Evolutionary conservation across 768 basidiomycete genomes (phyloP).

Genomic region (Daedaleopsis sinensis): DNA sequence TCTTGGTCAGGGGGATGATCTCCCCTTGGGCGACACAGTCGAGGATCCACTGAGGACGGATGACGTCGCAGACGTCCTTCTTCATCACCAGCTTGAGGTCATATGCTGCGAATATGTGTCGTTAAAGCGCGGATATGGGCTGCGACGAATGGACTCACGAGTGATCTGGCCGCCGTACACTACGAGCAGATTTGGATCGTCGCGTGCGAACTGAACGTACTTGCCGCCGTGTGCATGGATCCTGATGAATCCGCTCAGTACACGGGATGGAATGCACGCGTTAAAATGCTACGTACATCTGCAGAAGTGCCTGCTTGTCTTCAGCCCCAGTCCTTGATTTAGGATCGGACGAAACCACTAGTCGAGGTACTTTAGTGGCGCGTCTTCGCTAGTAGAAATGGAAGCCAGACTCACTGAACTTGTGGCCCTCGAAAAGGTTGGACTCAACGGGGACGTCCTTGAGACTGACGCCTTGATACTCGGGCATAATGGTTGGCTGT

Average conservation of each 20-base stretch:
- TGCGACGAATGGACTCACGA: conserved; percentile 48
- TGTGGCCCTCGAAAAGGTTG: conserved; percentile 71
- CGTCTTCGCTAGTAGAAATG: not conserved
- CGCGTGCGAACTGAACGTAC: conserved; percentile 61
- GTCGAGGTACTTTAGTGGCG: not conserved
- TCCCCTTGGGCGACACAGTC: conserved; percentile 70
- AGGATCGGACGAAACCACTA: conserved; percentile 78
- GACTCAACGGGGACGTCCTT: conserved; percentile 62
- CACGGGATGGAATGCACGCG: not conserved
- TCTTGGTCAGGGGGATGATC: conserved; percentile 64
- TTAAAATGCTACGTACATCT: conserved; percentile 48
- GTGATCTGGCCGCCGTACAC: conserved; percentile 72
- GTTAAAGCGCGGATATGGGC: not conserved
- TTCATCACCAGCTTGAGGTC: conserved; percentile 72
- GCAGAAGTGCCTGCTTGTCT: conserved; percentile 71
- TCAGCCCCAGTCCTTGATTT: conserved; percentile 66
- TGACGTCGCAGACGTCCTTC: conserved; percentile 70
- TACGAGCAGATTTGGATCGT: conserved; percentile 55
- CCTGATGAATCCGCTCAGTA: conserved; percentile 37
- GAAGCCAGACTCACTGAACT: conserved; percentile 63
- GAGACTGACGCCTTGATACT: conserved; percentile 66
- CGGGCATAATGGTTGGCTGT: conserved; percentile 59
- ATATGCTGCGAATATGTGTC: conserved; percentile 48
- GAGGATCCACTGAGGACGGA: conserved; percentile 80
- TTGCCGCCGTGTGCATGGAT: conserved; percentile 73